These are phyloP conservation scores for Mortierella antarctica DNA, from an alignment of 192 early-diverging fungal genomes.

Conservation along the genomic window DNA sequence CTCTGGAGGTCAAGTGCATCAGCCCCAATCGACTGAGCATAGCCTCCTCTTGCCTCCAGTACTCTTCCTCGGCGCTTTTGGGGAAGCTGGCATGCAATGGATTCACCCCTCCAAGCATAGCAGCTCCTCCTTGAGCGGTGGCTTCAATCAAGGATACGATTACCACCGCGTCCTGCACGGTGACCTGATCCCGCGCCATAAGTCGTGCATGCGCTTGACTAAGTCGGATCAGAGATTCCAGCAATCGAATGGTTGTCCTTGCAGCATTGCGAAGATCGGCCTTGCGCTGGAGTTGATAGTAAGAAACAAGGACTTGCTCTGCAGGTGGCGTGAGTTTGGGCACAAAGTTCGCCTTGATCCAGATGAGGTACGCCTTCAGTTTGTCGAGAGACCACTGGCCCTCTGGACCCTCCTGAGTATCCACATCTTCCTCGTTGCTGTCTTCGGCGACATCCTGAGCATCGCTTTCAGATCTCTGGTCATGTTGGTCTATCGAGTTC, in stretches of 20 bases:
- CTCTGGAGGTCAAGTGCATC: constrained; percentile 39
- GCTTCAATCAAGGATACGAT: constrained; percentile 71
- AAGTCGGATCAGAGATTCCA: constrained; percentile 73
- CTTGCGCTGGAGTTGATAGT: constrained; percentile 79
- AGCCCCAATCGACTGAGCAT: constrained; percentile 63
- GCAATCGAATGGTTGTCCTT: constrained; percentile 74
- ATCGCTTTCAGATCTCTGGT: neutral
- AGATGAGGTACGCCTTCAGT: constrained; percentile 76
- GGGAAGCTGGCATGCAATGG: constrained; percentile 71
- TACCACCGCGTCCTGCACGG: constrained; percentile 69
- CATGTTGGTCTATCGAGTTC: neutral
- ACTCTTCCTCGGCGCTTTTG: constrained; percentile 63
- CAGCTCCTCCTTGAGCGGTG: constrained; percentile 66
- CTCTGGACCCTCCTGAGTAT: neutral
- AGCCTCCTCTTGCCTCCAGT: constrained; percentile 52
- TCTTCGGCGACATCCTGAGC: neutral
- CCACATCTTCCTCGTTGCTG: constrained; percentile 5
- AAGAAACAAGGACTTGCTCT: constrained; percentile 70
- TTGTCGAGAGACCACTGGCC: constrained; percentile 67
- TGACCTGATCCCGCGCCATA: constrained; percentile 70
- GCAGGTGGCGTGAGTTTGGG: constrained; percentile 70
- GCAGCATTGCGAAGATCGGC: constrained; percentile 73
- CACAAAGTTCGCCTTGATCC: constrained; percentile 63
- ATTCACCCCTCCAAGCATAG: constrained; percentile 60
- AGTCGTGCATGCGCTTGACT: constrained; percentile 72